Evolutionary conservation across 78 protist genomes (phyloP).

Genomic region (Dictyostelium purpureum): DNA sequence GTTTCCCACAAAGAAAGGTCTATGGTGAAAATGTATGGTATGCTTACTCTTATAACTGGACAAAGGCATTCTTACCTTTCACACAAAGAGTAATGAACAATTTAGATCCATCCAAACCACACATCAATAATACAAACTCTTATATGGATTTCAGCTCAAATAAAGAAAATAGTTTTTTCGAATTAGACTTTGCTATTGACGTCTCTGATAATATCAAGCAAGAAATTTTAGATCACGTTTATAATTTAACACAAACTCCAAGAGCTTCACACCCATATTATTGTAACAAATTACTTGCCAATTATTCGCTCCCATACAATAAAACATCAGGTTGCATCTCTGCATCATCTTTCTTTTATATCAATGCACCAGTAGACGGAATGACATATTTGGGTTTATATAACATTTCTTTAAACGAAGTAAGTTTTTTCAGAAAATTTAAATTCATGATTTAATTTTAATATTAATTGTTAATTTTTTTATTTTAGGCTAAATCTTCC

Average conservation of each 20-base stretch:
- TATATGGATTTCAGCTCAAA: neutral
- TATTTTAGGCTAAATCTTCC: neutral
- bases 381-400: slow-evolving; percentile 23
- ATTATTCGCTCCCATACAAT: neutral
- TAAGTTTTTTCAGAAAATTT: neutral
- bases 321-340: neutral
- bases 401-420: neutral
- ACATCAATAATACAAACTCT: no score
- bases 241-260: neutral
- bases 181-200: neutral
- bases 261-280: slow-evolving; percentile 12
- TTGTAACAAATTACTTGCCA: neutral
- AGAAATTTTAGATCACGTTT: neutral
- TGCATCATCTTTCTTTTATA: neutral
- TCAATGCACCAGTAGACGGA: slow-evolving; percentile 33
- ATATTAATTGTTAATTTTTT: neutral
- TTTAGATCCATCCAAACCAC: neutral
- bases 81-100: neutral
- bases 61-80: neutral
- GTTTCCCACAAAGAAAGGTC: slow-evolving; percentile 10
- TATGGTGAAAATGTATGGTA: slow-evolving; percentile 26
- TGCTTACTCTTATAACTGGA: slow-evolving; percentile 34
- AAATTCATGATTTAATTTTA: neutral
- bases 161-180: neutral
- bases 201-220: neutral